phyloP scores from a whole-genome alignment of 2,329 filamentous ascomycete genomes.

The Sarocladiaceae sp. region DNA sequence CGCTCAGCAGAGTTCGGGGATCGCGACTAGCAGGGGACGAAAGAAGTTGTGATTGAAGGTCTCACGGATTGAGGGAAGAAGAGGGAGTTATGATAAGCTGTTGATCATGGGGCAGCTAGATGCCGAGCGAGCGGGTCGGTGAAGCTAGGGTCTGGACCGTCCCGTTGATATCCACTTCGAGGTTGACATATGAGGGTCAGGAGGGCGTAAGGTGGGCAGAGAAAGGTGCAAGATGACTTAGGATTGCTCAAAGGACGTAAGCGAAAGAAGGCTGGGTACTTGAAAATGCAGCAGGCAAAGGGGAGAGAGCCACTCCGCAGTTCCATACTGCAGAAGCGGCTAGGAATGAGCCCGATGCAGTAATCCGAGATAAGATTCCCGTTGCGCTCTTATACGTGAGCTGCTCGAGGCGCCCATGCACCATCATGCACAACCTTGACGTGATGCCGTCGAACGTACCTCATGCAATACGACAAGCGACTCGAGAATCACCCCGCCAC shows the following conservation, averaged over 20 bases:
- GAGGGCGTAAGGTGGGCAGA: not conserved
- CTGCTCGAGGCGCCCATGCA: not conserved
- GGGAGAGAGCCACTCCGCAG: not conserved
- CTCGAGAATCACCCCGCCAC: not conserved
- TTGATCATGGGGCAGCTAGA: not conserved
- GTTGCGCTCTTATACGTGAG: not conserved
- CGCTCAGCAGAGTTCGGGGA: not conserved
- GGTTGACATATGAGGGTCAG: too few relatives aligned
- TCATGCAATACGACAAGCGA: not conserved
- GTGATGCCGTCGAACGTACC: not conserved
- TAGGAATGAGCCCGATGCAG: not conserved
- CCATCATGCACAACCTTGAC: too few relatives aligned
- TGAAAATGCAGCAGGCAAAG: not conserved
- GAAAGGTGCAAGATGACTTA: too few relatives aligned
- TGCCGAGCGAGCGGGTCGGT: conserved; percentile 4
- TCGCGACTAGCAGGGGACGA: not conserved
- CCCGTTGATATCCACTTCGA: not conserved
- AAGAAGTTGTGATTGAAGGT: not conserved
- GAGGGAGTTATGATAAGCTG: not conserved
- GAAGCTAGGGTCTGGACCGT: conserved; percentile 8
- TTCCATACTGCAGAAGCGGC: not conserved
- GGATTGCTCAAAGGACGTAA: too few relatives aligned
- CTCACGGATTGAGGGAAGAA: not conserved
- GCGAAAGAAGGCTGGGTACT: too few relatives aligned
- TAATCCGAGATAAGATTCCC: not conserved